Evolutionary conservation across 495 filamentous ascomycete genomes (phyloP), one percentile per base, ranked within the genome.

Genomic region (Hypoxylon lenormandii): DNA sequence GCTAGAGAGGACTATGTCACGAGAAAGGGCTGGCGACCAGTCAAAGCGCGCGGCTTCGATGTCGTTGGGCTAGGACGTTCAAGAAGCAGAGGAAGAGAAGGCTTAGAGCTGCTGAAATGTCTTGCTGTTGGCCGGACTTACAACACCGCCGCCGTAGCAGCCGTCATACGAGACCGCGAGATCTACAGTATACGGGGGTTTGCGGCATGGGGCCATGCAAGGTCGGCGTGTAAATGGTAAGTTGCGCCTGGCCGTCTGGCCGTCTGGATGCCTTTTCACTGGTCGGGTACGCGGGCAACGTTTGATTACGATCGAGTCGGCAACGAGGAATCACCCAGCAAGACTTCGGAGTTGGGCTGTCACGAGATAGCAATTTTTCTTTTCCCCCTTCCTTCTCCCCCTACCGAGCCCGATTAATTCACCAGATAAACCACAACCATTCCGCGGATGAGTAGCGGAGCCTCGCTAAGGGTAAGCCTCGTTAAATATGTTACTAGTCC

Each of bases 151-250:
- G 68, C 65, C 51, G 51, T 59, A 60, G 33, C 52, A 49, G 55
- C 55, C 18, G 43, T 23, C 26, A 23, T 30, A 36, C 61, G 67
- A 65, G 33, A 55, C 26, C 48, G 38, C 40, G 42, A 71, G 68
- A 71, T 71, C 68, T 71, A 63, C 68, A 63, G 30, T 26, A n/a
- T 56, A 66, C 57, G 50, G 57, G 62, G 62, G 57, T 36, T 36
- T 58, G 57, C 26, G 40, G 47, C 55, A 68, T 67, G 60, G 69
- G 59, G 54, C 69, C 40, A 72, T 72, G 64, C 69, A 68, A 64
- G 60, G 58, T 64, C 55, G 64, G 69, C 64, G 69, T 72, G 69
- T 72, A 72, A 33, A 72, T 68, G 69, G 69, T 50, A 67, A 54
- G 69, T 68, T 71, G 57, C 57, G 51, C 66, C 26, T 63, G 47